Percentiles rank a stretch among this genome's conserved stretches.
phyloP scores from a whole-genome alignment of 2,329 filamentous ascomycete species.

The Akanthomyces dipterigenus region DNA sequence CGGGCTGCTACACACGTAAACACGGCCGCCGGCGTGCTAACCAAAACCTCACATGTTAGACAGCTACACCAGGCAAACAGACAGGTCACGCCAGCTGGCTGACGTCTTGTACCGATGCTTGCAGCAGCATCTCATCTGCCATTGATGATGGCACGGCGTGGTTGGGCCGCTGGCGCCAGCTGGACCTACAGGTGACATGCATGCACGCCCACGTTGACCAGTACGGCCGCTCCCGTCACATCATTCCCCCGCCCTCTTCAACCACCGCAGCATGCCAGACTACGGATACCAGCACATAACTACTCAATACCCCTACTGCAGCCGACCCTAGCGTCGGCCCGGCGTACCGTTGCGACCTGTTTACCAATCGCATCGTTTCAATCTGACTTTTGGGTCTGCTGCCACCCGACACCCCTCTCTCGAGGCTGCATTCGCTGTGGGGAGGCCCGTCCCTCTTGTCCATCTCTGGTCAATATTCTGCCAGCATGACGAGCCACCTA shows the following conservation, averaged over 20 bases:
- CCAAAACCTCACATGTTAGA: not conserved
- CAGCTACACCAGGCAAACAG: not conserved
- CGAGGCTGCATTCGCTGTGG: conserved; percentile 10
- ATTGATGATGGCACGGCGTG: not conserved
- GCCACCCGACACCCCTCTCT: conserved; percentile 2
- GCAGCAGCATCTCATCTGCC: not conserved
- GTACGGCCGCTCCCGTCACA: conserved; percentile 7
- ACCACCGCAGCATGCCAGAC: not conserved
- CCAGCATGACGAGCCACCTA: conserved; percentile 4
- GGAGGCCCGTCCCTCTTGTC: not conserved
- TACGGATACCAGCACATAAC: not conserved
- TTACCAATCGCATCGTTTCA: conserved; percentile 3
- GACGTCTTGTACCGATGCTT: not conserved
- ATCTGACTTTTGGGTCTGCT: conserved; percentile 6
- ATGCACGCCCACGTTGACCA: conserved; percentile 2
- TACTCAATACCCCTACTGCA: not conserved
- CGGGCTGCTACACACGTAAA: not conserved
- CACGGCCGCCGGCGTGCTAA: not conserved
- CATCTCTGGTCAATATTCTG: not conserved
- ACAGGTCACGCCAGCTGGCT: not conserved
- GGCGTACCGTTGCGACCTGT: not conserved
- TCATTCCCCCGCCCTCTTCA: not conserved
- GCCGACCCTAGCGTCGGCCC: conserved; percentile 9
- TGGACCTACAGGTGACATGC: not conserved
- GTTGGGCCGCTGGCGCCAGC: not conserved